Evolutionary conservation across 148 eudicot species (phyloP).

Genomic region (Chenopodium formosanum): DNA sequence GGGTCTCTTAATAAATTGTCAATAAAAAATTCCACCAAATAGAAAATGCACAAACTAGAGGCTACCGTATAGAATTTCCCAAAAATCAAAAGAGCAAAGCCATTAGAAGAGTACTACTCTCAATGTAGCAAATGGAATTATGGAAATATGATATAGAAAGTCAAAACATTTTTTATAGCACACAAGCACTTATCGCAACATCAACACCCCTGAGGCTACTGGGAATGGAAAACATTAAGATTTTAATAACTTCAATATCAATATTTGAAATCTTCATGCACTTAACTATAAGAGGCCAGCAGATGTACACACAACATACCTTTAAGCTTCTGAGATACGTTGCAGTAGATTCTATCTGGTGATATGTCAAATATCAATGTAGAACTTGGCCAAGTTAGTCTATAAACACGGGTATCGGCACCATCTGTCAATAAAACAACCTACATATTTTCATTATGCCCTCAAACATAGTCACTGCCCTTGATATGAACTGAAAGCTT

Average conservation of each 20-base stretch:
- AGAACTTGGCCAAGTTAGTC: constrained; percentile 81
- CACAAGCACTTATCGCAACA: not conserved
- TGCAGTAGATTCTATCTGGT: constrained; percentile 45
- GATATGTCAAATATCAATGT: constrained; percentile 75
- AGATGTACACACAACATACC: constrained; percentile 36
- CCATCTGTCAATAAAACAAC: constrained; percentile 96
- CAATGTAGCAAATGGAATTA: no score
- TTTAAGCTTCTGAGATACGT: constrained; percentile 52
- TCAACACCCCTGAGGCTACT: not conserved
- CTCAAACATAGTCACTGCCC: not conserved
- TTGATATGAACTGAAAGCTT: constrained; percentile 4
- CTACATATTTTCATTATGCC: constrained; percentile 37
- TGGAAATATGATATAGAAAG: no score
- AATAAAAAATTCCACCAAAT: no score
- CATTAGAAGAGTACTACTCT: no score
- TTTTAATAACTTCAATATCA: not conserved
- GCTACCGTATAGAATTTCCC: no score
- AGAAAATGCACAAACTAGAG: no score
- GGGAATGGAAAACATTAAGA: not conserved
- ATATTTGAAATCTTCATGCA: not conserved
- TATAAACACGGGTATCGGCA: constrained; percentile 82
- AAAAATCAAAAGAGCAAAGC: no score
- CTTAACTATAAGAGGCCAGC: not conserved
- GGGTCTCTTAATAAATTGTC: no score
- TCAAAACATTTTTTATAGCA: not conserved